Base-by-base conservation (phyloP, 2,329 filamentous ascomycete genomes). In the Leptoxyphium fumago region DNA sequence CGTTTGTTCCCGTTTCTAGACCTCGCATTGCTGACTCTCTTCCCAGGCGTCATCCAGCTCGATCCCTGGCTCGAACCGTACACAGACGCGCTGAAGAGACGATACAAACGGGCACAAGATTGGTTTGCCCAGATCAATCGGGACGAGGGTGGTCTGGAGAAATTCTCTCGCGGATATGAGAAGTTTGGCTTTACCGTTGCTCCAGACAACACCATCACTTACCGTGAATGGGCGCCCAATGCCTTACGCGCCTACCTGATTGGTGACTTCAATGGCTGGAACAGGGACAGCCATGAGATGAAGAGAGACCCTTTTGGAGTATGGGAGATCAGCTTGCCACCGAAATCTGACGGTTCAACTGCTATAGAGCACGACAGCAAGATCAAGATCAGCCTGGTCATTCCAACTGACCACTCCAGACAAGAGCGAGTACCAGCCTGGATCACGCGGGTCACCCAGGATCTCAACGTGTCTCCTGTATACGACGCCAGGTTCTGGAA, bases 401-500 rank as follows among this genome's bases (percentile, higher is more conserved):
- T 85, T 9, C 85, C 84, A 10, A 78, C 71, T 32, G 84, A 87
- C 47, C 82, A 91, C 60, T 65, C 64, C 26, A 76, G 81, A 53
- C 78, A 89, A 53, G 89, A 96, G 66, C 79, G 89, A 53, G 69
- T 98, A 43, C 91, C 91, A 21, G 85, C 87, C 26, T 98, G 91
- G 91, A 96, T 96, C 69, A 94, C 82, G 61, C 86, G 94, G 57
- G 91, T 95, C 43, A 95, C 89, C 0, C 91, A 98, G 64, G 88
- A 98, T 52, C 72, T 96, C 39, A 74, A 69, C 10, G 80, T 96
- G 18, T 96, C 89, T 9, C 87, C 89, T 6, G 81, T 84, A 21
- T 98, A 96, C 64, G 91, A 98, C 62, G 88, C 85, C 18, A 78
- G 86, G 43, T 95, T 98, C 69, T 98, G 91, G 91, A 95, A 96